Conservation (phyloP, 441 rosid species). For the Eruca vesicaria region DNA sequence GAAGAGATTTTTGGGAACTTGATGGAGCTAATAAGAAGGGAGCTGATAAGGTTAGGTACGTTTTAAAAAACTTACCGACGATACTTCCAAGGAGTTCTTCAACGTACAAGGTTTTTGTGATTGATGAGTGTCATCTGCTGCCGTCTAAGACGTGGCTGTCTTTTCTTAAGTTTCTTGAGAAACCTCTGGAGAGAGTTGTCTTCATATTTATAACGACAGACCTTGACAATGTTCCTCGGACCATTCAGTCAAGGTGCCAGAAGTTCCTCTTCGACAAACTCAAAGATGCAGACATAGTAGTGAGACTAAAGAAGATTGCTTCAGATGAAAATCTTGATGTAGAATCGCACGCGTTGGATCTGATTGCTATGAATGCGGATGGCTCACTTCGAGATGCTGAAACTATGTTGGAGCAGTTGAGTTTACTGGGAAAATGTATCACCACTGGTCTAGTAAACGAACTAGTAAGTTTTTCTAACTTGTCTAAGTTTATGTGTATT, state of each 20-base stretch:
- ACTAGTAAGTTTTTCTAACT: slow-evolving; percentile 62
- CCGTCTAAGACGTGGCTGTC: slow-evolving; percentile 91
- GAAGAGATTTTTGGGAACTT: slow-evolving; percentile 69
- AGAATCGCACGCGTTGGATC: slow-evolving; percentile 81
- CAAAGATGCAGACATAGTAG: slow-evolving; percentile 75
- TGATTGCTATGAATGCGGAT: slow-evolving; percentile 90
- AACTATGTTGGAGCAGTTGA: slow-evolving; percentile 95
- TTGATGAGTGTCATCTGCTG: slow-evolving; percentile 92
- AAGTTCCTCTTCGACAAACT: slow-evolving; percentile 91
- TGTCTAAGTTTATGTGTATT: background rate
- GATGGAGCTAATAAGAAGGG: slow-evolving; percentile 82
- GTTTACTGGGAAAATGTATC: slow-evolving; percentile 89
- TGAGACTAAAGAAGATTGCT: slow-evolving; percentile 71
- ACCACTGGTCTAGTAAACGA: slow-evolving; percentile 86
- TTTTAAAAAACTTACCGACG: slow-evolving; percentile 56
- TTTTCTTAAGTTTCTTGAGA: slow-evolving; percentile 91
- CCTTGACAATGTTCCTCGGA: slow-evolving; percentile 89
- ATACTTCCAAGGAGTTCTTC: slow-evolving; percentile 51
- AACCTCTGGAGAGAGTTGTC: slow-evolving; percentile 68
- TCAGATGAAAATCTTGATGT: slow-evolving; percentile 80
- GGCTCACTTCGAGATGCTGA: slow-evolving; percentile 99
- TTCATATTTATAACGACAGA: slow-evolving; percentile 92
- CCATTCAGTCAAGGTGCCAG: slow-evolving; percentile 95
- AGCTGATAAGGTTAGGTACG: slow-evolving; percentile 59
- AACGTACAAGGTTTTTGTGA: slow-evolving; percentile 65